phyloP scores from a whole-genome alignment of 1,139 yeast genomes.

The Lodderomyces theae region DNA sequence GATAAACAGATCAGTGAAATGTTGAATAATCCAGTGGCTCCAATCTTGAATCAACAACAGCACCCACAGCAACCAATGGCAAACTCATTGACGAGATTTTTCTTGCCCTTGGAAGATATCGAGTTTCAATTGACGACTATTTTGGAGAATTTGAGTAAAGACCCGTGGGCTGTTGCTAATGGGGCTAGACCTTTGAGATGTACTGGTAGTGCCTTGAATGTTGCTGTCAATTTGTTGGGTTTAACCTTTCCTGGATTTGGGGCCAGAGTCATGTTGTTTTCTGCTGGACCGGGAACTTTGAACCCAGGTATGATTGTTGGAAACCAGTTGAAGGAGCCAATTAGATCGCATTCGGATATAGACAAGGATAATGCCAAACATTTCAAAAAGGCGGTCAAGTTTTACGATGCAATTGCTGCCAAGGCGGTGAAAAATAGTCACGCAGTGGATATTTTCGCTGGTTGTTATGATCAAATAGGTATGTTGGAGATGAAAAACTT shows the following conservation, averaged over 20 bases:
- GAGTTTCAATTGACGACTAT: conserved; percentile 83
- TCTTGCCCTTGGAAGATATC: conserved; percentile 80
- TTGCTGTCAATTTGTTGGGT: conserved; percentile 81
- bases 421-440: conserved; percentile 74
- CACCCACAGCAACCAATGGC: conserved; percentile 25
- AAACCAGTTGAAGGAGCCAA: conserved; percentile 88
- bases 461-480: conserved; percentile 98
- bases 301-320: conserved; percentile 96
- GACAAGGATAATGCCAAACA: conserved; percentile 79
- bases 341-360: conserved; percentile 94
- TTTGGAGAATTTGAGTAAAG: conserved; percentile 74
- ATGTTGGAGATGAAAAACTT: conserved; percentile 93
- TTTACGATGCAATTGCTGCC: conserved; percentile 74
- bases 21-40: conserved; percentile 52
- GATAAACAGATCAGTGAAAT: conserved; percentile 72
- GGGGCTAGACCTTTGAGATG: conserved; percentile 89
- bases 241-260: conserved; percentile 87
- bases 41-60: conserved; percentile 20
- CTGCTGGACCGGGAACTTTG: conserved; percentile 95
- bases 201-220: conserved; percentile 88
- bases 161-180: conserved; percentile 90
- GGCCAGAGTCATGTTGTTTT: conserved; percentile 84
- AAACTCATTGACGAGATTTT: conserved; percentile 67
- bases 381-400: conserved; percentile 85
- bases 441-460: conserved; percentile 90